phyloP scores from a whole-genome alignment of 306 rosid genomes.

The Erythrophleum fordii region DNA sequence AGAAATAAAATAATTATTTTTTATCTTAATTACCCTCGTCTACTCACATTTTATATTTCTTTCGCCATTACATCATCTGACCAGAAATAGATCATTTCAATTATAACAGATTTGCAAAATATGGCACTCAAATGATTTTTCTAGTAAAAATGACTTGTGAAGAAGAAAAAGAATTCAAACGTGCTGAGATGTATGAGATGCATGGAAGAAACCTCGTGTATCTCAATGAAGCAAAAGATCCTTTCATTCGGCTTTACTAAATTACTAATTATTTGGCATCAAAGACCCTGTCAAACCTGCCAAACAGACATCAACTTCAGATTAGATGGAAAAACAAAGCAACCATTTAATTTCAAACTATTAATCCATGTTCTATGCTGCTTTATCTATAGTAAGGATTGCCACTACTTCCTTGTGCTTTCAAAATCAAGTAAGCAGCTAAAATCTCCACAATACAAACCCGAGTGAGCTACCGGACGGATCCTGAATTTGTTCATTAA shows the following conservation, averaged over 20 bases:
- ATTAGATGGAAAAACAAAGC: background rate
- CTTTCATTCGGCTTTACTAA: background rate
- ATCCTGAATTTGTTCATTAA: background rate
- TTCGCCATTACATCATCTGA: too few species aligned
- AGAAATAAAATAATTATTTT: too few species aligned
- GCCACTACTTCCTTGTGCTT: background rate
- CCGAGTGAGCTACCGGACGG: background rate
- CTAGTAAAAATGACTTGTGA: background rate
- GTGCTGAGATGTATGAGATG: background rate
- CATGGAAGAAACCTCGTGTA: background rate
- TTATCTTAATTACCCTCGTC: too few species aligned
- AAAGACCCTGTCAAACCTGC: background rate
- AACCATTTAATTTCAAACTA: slow-evolving; percentile 5
- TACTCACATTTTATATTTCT: too few species aligned
- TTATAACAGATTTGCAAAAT: background rate
- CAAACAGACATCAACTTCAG: slow-evolving; percentile 1
- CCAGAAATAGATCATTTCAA: too few species aligned
- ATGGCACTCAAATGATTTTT: background rate
- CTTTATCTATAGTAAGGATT: slow-evolving; percentile 5
- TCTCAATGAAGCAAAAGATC: background rate
- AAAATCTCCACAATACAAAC: background rate
- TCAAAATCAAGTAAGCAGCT: background rate
- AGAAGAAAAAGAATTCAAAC: background rate
- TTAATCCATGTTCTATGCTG: background rate
- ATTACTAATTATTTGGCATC: slow-evolving; percentile 3